Evolutionary conservation across 305 asterid genomes (phyloP).

Genomic region (Rubia peregrina): DNA sequence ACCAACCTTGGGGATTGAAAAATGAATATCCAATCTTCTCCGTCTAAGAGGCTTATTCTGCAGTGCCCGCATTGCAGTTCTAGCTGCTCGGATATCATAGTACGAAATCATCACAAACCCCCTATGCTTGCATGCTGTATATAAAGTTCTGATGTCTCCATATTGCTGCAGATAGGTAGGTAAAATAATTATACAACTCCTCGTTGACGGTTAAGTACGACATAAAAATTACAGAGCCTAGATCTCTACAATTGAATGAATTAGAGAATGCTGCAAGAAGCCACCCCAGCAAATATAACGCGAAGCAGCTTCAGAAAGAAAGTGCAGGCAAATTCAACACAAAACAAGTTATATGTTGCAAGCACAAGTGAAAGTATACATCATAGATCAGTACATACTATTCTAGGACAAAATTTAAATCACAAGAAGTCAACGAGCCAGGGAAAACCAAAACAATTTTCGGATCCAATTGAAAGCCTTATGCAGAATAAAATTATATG

Average conservation of each 20-base stretch:
- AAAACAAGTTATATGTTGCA: neutral
- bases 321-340: neutral
- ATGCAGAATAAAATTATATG: too few relatives aligned
- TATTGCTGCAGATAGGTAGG: constrained; percentile 52
- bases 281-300: neutral
- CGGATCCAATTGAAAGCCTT: too few relatives aligned
- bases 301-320: constrained; percentile 3
- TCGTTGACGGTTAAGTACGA: neutral
- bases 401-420: neutral
- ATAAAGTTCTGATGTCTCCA: constrained; percentile 91
- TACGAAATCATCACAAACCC: constrained; percentile 99
- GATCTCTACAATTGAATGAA: neutral
- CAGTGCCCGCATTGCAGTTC: constrained; percentile 78
- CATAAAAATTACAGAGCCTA: neutral
- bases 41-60: constrained; percentile 88
- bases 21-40: constrained; percentile 91
- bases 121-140: constrained; percentile 92
- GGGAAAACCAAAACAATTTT: too few relatives aligned
- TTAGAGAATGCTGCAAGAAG: neutral
- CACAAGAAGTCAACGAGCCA: neutral
- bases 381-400: neutral
- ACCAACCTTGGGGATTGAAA: constrained; percentile 88
- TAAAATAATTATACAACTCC: constrained; percentile 1
- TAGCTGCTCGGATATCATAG: constrained; percentile 97
- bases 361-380: neutral